These are phyloP conservation scores for Zanthoxylum bungeanum DNA, from an alignment of 345 rosid species.

Conservation along the genomic window DNA sequence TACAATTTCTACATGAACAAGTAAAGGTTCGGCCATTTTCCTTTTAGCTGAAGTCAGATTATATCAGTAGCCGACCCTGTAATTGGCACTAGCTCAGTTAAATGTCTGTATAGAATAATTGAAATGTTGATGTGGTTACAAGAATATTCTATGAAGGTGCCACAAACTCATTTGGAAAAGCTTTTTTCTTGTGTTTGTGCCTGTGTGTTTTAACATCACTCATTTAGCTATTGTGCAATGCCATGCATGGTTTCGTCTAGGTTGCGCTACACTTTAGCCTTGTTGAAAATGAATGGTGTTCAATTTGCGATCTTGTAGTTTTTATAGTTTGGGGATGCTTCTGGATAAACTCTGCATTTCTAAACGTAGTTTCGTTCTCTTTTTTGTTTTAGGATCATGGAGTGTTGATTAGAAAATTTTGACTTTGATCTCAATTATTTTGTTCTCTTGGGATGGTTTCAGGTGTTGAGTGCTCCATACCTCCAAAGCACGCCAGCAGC, in stretches of 20 bases:
- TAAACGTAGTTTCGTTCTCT: not conserved
- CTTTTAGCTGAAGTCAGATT: constrained; percentile 6
- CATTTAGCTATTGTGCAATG: not conserved
- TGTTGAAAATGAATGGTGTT: not conserved
- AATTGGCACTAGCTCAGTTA: not conserved
- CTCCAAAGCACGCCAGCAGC: constrained; percentile 53
- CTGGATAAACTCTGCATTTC: not conserved
- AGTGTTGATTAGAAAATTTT: too few species aligned
- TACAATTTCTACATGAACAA: constrained; percentile 92
- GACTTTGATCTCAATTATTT: constrained; percentile 10
- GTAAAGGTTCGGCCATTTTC: constrained; percentile 64
- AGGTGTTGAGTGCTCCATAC: constrained; percentile 97
- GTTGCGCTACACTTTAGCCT: not conserved
- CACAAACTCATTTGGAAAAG: not conserved
- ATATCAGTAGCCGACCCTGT: not conserved
- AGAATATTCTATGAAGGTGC: too few species aligned
- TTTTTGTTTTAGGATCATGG: constrained; percentile 2
- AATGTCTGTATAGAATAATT: not conserved
- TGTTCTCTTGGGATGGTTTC: constrained; percentile 26
- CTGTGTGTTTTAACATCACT: not conserved
- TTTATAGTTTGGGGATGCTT: not conserved
- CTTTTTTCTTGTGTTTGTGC: too few species aligned
- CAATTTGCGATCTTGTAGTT: not conserved
- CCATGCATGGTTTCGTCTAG: not conserved
- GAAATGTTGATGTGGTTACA: not conserved